A percentile compares a stretch with the other conserved stretches of the same genome.
These are phyloP conservation scores for Mycena citricolor DNA, from an alignment of 1,284 basidiomycete species.

Conservation along the genomic window DNA sequence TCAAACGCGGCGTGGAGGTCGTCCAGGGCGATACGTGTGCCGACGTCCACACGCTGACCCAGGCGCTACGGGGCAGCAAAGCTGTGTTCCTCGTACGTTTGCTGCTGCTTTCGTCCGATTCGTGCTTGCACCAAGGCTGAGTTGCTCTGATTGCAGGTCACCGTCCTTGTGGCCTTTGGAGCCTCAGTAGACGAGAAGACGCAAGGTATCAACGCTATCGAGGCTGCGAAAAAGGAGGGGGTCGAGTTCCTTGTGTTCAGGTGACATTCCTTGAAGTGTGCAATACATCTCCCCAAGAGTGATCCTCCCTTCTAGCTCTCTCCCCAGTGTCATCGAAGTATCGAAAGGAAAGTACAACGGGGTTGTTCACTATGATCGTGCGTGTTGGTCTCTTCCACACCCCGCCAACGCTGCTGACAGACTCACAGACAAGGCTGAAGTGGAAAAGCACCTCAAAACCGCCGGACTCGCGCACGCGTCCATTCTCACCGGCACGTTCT, in stretches of 20 bases:
- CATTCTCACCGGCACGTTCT: constrained; percentile 10
- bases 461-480: constrained; percentile 11
- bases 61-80: constrained; percentile 37
- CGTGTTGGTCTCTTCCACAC: too few species aligned
- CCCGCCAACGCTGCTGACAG: background rate
- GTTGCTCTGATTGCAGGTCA: too few species aligned
- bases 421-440: constrained; percentile 8
- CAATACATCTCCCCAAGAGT: too few species aligned
- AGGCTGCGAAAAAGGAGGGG: constrained; percentile 32
- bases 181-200: constrained; percentile 30
- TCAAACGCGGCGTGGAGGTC: constrained; percentile 5
- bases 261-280: too few species aligned
- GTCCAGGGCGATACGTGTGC: constrained; percentile 2
- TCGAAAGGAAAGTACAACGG: too few species aligned
- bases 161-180: too few species aligned
- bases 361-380: constrained; percentile 13
- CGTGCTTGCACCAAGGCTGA: too few species aligned
- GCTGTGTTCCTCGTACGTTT: constrained; percentile 40
- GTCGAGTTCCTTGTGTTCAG: constrained; percentile 34
- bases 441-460: constrained; percentile 11
- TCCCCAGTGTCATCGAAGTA: too few species aligned
- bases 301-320: background rate
- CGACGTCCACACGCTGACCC: too few species aligned
- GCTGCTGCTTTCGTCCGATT: too few species aligned
- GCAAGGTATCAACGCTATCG: constrained; percentile 40